Conservation (phyloP, 768 basidiomycete genomes). For the Agaricus subrufescens region DNA sequence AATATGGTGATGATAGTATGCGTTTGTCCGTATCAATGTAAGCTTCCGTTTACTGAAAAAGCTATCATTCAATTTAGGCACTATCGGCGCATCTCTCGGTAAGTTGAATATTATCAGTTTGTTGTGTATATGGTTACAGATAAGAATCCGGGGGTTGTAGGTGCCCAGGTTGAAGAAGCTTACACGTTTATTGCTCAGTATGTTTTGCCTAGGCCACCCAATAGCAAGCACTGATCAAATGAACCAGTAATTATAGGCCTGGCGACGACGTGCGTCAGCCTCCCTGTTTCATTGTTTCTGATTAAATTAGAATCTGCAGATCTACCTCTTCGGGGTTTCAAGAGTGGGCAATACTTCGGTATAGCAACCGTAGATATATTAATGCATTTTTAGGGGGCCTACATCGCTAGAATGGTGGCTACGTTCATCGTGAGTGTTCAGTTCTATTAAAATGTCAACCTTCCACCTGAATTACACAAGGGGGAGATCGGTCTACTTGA, state of each 20-base stretch:
- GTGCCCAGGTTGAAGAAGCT: slow-evolving; percentile 71
- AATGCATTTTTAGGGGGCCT: slow-evolving; percentile 54
- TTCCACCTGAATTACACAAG: slow-evolving; percentile 25
- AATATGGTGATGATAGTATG: slow-evolving; percentile 52
- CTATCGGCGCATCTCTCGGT: slow-evolving; percentile 64
- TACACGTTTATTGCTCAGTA: slow-evolving; percentile 81
- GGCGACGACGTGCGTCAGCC: slow-evolving; percentile 58
- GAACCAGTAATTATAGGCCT: slow-evolving; percentile 56
- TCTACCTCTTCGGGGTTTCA: slow-evolving; percentile 77
- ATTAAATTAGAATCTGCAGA: slow-evolving; percentile 30
- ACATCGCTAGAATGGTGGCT: slow-evolving; percentile 71
- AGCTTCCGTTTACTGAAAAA: background rate
- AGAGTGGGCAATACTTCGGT: slow-evolving; percentile 36
- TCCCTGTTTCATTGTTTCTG: slow-evolving; percentile 3
- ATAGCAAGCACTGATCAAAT: background rate
- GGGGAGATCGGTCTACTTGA: slow-evolving; percentile 70
- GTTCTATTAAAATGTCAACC: background rate
- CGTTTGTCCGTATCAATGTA: background rate
- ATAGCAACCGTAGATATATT: background rate
- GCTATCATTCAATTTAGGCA: slow-evolving; percentile 32
- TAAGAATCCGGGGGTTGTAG: slow-evolving; percentile 24
- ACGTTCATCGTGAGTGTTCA: slow-evolving; percentile 50
- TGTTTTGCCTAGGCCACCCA: slow-evolving; percentile 20
- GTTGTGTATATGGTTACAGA: slow-evolving; percentile 1
- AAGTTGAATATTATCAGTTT: slow-evolving; percentile 9